Percentiles rank a stretch among this genome's conserved stretches.
These are phyloP conservation scores for Tricholoma hemisulphureum DNA, from an alignment of 768 basidiomycete species.

Conservation along the genomic window DNA sequence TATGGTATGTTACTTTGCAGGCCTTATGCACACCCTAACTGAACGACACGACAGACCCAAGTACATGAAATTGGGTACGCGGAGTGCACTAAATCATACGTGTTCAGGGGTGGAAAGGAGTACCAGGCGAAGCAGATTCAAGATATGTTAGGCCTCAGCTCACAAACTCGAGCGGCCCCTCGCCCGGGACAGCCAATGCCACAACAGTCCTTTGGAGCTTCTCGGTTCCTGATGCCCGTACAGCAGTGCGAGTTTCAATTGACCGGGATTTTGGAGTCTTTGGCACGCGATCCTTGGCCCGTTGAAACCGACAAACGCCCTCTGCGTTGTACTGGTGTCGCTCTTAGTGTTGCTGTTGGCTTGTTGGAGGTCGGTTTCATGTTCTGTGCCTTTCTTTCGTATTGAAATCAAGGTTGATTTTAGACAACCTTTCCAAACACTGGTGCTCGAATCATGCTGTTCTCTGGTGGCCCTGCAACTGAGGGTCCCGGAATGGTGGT, in stretches of 20 bases:
- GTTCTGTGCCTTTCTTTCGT: background rate
- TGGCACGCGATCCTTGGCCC: slow-evolving; percentile 94
- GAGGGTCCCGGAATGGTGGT: slow-evolving; percentile 98
- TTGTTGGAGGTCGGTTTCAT: slow-evolving; percentile 67
- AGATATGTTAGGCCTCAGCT: slow-evolving; percentile 92
- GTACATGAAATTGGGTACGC: slow-evolving; percentile 97
- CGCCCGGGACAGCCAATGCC: slow-evolving; percentile 84
- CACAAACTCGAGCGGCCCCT: slow-evolving; percentile 78
- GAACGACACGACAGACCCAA: slow-evolving; percentile 65
- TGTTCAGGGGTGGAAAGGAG: slow-evolving; percentile 97
- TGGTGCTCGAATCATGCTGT: slow-evolving; percentile 94
- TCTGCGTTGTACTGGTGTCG: slow-evolving; percentile 92
- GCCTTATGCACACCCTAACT: background rate
- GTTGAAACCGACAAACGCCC: slow-evolving; percentile 93
- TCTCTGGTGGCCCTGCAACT: slow-evolving; percentile 92
- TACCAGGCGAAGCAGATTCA: slow-evolving; percentile 95
- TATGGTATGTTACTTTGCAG: slow-evolving; percentile 60
- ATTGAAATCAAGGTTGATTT: background rate
- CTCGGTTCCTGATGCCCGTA: slow-evolving; percentile 89
- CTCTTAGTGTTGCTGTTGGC: slow-evolving; percentile 89
- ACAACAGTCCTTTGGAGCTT: slow-evolving; percentile 77
- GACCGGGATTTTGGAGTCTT: slow-evolving; percentile 85
- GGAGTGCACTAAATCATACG: slow-evolving; percentile 96
- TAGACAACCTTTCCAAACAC: slow-evolving; percentile 91
- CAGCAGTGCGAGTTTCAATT: slow-evolving; percentile 95